Base-by-base conservation (phyloP, 1,284 basidiomycete species). In the Pyrrhoderma noxium region DNA sequence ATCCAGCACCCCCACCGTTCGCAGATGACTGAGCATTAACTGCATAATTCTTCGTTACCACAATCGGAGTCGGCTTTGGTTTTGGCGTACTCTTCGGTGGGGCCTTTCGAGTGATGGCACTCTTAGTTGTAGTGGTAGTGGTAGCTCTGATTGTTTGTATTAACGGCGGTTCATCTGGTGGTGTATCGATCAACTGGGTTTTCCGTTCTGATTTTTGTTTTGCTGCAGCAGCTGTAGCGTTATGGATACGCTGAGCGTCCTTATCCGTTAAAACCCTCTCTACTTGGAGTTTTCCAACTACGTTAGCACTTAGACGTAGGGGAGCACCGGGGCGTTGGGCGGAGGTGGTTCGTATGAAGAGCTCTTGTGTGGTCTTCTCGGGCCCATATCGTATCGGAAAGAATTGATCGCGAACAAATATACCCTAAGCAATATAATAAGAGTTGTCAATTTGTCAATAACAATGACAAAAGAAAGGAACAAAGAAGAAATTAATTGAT, bases 261-360 rank as follows among this genome's bases (percentile, higher is more conserved):
- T 65, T 70, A 36, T 72, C 66, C n/a, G 71, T 73, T 34, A 85
- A 71, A 59, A 82, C 71, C 46, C 75, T 75, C 49, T 80, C 77
- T 53, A 87, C 77, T 37, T 68, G 69, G 61, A 85, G 76, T 62
- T 81, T 86, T 37, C 82, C 82, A 14, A 76, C 70, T 39, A 89
- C 76, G 58, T 78, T 80, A 53, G 83, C 85, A 58, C 80, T 76
- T n/a, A 82, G 75, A 62, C 82, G 85, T 57, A 89, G 74, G 1
- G 82, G 78, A 0, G 76, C 74, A 57, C 70, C 76, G 25, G 75
- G 77, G 63, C 79, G 80, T 31, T 70, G 65, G 4, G 74, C 67
- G n/a, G 75, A 72, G 34, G 77, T 68, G 13, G 76, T 68, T 11
- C 83, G 76, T 16, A 87, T 72, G 65, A 85, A 89, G 40, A 89